Base-by-base conservation (phyloP, 2,329 filamentous ascomycete species). In the Chrysoporthe deuterocubensis region DNA sequence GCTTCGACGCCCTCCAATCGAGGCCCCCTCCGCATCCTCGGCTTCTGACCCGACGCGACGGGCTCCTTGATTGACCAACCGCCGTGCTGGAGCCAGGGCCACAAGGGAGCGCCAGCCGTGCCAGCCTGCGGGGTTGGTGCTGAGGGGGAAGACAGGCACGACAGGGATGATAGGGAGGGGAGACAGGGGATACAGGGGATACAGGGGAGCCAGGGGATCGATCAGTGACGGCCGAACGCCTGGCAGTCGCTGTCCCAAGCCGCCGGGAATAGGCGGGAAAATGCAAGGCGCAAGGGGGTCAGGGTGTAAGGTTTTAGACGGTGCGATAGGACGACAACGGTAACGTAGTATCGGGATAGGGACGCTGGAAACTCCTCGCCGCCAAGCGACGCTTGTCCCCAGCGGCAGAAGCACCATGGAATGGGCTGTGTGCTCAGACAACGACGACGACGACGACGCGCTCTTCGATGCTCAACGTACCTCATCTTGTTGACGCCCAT, bases 401-500 rank as follows among this genome's bases (percentile, higher is more conserved):
- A 44, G 40, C 37, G n/a, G 44, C n/a, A n/a, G 26, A 13, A 14
- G 16, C 40, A 44, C 34, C 13, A 16, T 5, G 9, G 9, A 54
- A 14, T n/a, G 7, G 44, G 34, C 7, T 9, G 32, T 26, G 13
- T 57, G 34, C 16, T 11, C 11, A 21, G 9, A 2, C 11, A 48
- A 16, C 37, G 4, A 40, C 46, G 13, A 21, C 26, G 26, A 26
- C 26, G 26, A 26, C 26, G 26, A 26, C 26, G 26, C 26, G 26
- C 26, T 32, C 2, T 13, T 8, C 46, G 21, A 32, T 32, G 42
- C 43, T 46, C 8, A 26, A 50, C 67, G 44, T 62, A 69, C 67
- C 65, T 69, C 57, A 67, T 57, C 42, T 54, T 65, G 11, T 62
- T 59, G 11, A 61, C 48, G 9, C 37, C 64, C 67, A 62, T 65